phyloP scores from a whole-genome alignment of 2,329 filamentous ascomycete species.

The Botrytis fabae region DNA sequence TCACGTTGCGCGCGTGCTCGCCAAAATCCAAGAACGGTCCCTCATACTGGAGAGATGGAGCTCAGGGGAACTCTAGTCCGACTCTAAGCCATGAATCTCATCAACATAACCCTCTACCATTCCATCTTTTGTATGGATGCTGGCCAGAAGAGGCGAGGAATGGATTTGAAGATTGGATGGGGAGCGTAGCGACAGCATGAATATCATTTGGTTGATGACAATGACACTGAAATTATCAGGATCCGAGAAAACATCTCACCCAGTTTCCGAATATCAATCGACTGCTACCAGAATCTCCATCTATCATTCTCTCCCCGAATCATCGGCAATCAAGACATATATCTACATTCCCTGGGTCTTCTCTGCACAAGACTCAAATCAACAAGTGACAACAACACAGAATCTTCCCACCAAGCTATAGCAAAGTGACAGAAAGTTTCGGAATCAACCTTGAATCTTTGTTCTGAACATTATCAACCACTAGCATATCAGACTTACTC shows the following conservation, averaged over 20 bases:
- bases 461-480: too few relatives aligned
- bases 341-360: background rate
- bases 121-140: too few relatives aligned
- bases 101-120: background rate
- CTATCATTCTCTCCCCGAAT: background rate
- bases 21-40: too few relatives aligned
- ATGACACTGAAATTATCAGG: rapidly evolving
- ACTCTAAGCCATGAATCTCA: background rate
- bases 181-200: background rate
- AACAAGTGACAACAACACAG: too few relatives aligned
- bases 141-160: background rate
- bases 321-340: background rate
- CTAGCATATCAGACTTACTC: background rate
- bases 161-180: background rate
- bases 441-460: background rate
- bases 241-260: background rate
- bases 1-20: too few relatives aligned
- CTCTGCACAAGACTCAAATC: background rate
- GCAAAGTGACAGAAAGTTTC: background rate
- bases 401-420: background rate
- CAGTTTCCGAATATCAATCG: background rate
- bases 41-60: too few relatives aligned
- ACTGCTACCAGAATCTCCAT: background rate
- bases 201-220: background rate
- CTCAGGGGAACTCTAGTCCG: background rate